Evolutionary conservation across 2,329 filamentous ascomycete genomes (phyloP).

Genomic region (Diplodia mutila): DNA sequence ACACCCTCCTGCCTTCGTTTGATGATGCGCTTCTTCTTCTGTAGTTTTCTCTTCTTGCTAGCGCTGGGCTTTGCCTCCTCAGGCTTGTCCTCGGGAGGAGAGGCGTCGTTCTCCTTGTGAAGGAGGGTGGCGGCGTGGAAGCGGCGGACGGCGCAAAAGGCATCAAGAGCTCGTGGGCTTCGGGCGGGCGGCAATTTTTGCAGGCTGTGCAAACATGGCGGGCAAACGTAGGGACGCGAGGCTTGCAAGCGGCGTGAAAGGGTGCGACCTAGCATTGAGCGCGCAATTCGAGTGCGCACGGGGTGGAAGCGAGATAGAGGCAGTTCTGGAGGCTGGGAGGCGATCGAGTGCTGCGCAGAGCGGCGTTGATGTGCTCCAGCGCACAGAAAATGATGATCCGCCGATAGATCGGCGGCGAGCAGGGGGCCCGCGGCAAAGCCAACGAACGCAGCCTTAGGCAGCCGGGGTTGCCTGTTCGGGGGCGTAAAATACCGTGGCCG

Average conservation of each 20-base stretch:
- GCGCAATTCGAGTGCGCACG: not conserved
- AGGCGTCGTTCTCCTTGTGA: not conserved
- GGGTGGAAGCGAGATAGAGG: not conserved
- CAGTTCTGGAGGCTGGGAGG: not conserved
- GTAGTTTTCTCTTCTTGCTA: not conserved
- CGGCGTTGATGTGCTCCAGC: not conserved
- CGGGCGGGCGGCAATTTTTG: not conserved
- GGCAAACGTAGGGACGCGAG: constrained; percentile 13
- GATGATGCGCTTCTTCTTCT: not conserved
- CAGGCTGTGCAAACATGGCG: constrained; percentile 21
- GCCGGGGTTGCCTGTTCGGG: not conserved
- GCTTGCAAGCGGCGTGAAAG: constrained; percentile 7
- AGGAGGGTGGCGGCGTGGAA: constrained; percentile 1
- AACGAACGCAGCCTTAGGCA: constrained; percentile 7
- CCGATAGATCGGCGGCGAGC: constrained; percentile 6
- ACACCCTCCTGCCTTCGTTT: not conserved
- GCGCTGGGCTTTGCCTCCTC: not conserved
- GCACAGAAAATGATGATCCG: constrained; percentile 22
- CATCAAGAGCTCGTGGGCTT: not conserved
- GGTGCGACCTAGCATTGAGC: constrained; percentile 24
- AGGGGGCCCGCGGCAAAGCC: not conserved
- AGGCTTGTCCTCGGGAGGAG: not conserved
- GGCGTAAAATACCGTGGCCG: not conserved
- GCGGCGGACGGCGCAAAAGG: not conserved
- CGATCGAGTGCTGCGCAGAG: constrained; percentile 8